These are phyloP conservation scores for Acanthamoeba rhysodes DNA, from an alignment of 208 protist species.

Conservation along the genomic window DNA sequence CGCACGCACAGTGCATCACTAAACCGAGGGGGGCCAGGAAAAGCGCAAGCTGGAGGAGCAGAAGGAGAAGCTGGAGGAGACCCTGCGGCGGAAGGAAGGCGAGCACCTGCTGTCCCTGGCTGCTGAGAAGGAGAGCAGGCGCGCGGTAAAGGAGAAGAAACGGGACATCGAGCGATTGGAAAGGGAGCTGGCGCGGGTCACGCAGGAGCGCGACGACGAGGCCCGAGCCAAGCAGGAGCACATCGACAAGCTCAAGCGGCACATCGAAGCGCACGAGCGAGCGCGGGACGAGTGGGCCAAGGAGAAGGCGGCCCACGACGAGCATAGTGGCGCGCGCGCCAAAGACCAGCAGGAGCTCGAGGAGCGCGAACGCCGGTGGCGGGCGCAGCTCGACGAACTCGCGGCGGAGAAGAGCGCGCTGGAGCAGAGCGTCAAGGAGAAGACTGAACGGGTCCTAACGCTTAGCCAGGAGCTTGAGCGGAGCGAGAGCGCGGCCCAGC, in stretches of 20 bases:
- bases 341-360: background rate
- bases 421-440: constrained; percentile 3
- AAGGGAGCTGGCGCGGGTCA: background rate
- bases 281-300: constrained; percentile 5
- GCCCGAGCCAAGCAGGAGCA: background rate
- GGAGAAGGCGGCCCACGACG: background rate
- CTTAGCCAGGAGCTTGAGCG: background rate
- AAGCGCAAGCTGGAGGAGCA: constrained; percentile 22
- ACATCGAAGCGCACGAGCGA: background rate
- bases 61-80: constrained; percentile 5
- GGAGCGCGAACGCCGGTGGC: constrained; percentile 17
- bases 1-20: background rate
- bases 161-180: constrained; percentile 44
- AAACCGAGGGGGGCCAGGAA: background rate
- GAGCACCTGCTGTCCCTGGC: constrained; percentile 4
- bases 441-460: background rate
- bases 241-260: background rate
- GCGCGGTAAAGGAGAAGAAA: constrained; percentile 20
- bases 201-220: background rate
- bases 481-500: background rate
- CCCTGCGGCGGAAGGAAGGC: constrained; percentile 5
- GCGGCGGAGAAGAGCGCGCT: background rate
- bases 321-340: background rate
- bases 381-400: background rate
- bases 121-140: constrained; percentile 43